Percentiles rank a stretch among this genome's conserved stretches.
phyloP scores from a whole-genome alignment of 2,329 filamentous ascomycete species.

The Paecilomyces variotii region DNA sequence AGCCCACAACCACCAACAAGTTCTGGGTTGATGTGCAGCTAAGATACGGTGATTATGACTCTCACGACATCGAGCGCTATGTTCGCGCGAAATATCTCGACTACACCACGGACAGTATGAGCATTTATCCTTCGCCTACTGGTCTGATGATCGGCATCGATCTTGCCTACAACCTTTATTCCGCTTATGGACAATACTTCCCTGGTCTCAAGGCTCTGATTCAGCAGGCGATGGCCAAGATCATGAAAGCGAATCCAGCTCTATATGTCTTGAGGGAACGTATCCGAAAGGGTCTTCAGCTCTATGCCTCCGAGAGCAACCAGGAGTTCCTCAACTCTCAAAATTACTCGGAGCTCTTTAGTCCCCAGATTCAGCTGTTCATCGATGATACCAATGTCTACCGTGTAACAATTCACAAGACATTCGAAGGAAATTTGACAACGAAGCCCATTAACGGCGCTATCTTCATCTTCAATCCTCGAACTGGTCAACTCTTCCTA shows the following conservation, averaged over 20 bases:
- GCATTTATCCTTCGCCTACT: conserved; percentile 94
- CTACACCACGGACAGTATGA: conserved; percentile 98
- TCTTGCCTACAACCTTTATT: conserved; percentile 96
- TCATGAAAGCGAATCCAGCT: conserved; percentile 99
- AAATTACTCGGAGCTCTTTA: conserved; percentile 98
- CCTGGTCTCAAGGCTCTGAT: conserved; percentile 90
- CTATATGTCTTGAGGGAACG: conserved; percentile 93
- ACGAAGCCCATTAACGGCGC: conserved; percentile 99
- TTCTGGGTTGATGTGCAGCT: conserved; percentile 98
- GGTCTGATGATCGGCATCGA: conserved; percentile 98
- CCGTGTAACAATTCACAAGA: conserved; percentile 99
- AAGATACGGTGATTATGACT: conserved; percentile 96
- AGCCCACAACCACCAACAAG: conserved; percentile 91
- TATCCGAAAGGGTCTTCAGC: conserved; percentile 94
- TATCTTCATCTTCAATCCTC: conserved; percentile 99
- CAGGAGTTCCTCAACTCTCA: conserved; percentile 99
- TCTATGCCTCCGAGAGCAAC: conserved; percentile 97
- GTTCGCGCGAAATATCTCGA: conserved; percentile 96
- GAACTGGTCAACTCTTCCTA: conserved; percentile 92
- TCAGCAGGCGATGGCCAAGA: conserved; percentile 98
- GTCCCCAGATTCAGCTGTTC: conserved; percentile 97
- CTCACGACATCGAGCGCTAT: conserved; percentile 96
- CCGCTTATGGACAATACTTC: conserved; percentile 97
- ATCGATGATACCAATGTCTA: conserved; percentile 99
- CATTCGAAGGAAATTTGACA: conserved; percentile 96